Percentiles rank a stretch among this genome's conserved stretches.
These are phyloP conservation scores for Blastocystis sp. DNA, from an alignment of 352 stramenopile species.

Conservation along the genomic window DNA sequence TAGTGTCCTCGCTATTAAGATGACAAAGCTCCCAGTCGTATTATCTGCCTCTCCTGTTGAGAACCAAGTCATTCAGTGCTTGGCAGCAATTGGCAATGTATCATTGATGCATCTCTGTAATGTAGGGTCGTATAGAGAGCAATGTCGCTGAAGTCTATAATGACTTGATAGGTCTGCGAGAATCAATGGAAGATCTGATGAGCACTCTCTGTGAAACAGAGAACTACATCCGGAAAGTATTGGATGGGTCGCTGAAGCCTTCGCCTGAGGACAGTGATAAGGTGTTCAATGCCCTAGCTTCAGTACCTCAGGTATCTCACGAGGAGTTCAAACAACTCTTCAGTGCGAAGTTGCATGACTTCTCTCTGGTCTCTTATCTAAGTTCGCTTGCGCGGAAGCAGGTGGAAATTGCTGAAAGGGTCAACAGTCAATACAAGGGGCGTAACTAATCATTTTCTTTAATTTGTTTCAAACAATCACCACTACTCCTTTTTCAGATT, in stretches of 20 bases:
- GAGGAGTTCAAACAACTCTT: slow-evolving; percentile 47
- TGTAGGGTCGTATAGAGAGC: not conserved
- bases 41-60: not conserved
- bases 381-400: not conserved
- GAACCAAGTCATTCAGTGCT: not conserved
- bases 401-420: slow-evolving; percentile 31
- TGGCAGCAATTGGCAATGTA: not conserved
- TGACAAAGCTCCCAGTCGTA: slow-evolving; percentile 5
- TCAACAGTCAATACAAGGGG: not conserved
- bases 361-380: slow-evolving; percentile 40
- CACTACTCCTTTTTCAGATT: not conserved
- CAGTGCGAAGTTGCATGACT: slow-evolving; percentile 16
- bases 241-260: not conserved
- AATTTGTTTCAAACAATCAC: not conserved
- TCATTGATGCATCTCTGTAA: not conserved
- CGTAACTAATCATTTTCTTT: slow-evolving; percentile 19
- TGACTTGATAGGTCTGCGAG: not conserved
- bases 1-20: slow-evolving; percentile 23
- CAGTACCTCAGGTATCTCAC: not conserved
- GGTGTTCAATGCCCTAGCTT: slow-evolving; percentile 39
- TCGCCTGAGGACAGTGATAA: not conserved
- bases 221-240: not conserved
- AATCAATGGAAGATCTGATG: slow-evolving; percentile 13
- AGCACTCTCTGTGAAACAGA: not conserved
- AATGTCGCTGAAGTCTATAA: slow-evolving; percentile 2